Percentiles rank a stretch among this genome's conserved stretches.
phyloP scores from a whole-genome alignment of 2,329 filamentous ascomycete species.

The Penicillium sp. region DNA sequence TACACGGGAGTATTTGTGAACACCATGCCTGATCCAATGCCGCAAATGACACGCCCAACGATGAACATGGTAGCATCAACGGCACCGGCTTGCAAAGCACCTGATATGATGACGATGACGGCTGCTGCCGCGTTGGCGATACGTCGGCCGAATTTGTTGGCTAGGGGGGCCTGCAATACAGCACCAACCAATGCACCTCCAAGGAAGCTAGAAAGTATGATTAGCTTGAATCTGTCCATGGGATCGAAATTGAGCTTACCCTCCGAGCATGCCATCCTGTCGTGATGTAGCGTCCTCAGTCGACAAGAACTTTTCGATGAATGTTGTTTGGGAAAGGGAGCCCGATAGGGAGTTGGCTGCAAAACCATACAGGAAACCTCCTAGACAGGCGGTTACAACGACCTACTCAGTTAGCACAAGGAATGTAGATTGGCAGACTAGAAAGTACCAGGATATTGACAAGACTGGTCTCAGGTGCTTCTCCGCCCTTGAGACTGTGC shows the following conservation, averaged over 20 bases:
- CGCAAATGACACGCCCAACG: background rate
- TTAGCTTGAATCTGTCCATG: background rate
- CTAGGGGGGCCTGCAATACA: background rate
- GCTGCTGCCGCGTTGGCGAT: background rate
- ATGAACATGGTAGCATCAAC: background rate
- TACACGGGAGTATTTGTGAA: background rate
- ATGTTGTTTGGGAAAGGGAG: background rate
- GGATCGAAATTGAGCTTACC: background rate
- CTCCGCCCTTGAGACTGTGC: background rate
- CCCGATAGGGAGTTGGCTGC: background rate
- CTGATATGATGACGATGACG: background rate
- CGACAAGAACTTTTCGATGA: background rate
- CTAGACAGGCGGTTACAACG: background rate
- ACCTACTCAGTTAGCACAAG: background rate
- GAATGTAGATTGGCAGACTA: background rate
- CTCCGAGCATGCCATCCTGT: background rate
- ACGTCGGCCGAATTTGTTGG: background rate
- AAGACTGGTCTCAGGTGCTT: background rate
- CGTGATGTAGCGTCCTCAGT: background rate
- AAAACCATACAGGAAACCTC: background rate
- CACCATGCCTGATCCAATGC: background rate
- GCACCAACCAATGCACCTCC: background rate
- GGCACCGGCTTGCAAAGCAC: background rate
- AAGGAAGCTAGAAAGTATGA: background rate
- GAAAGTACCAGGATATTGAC: background rate